A percentile compares a stretch with the other conserved stretches of the same genome.
Evolutionary conservation across 306 rosid genomes (phyloP).

Genomic region (Spatholobus suberectus): DNA sequence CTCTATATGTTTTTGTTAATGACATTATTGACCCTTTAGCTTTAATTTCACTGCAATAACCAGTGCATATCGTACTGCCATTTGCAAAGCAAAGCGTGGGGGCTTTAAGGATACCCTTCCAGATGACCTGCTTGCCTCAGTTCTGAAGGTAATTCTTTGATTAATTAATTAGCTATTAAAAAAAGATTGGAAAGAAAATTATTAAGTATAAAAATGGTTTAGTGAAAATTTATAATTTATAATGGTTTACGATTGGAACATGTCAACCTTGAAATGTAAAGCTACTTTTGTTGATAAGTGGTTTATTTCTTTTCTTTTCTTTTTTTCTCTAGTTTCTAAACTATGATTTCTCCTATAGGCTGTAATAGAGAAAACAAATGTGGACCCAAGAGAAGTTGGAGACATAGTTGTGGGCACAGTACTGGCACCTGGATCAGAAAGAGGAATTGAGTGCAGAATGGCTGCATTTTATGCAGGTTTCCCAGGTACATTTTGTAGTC

Average conservation of each 20-base stretch:
- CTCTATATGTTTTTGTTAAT: conserved; percentile 13
- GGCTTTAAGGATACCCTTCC: conserved; percentile 89
- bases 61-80: conserved; percentile 86
- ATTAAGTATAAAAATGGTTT: background rate
- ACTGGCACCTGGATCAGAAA: conserved; percentile 80
- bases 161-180: background rate
- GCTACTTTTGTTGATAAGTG: background rate
- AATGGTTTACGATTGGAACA: conserved; percentile 20
- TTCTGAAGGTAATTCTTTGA: conserved; percentile 66
- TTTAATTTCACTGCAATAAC: conserved; percentile 20
- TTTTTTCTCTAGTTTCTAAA: conserved; percentile 21
- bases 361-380: conserved; percentile 77
- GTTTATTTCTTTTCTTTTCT: background rate
- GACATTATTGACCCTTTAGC: background rate
- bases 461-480: conserved; percentile 91
- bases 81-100: conserved; percentile 89
- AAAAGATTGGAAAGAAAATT: conserved; percentile 11
- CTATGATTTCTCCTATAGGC: conserved; percentile 57
- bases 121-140: conserved; percentile 89
- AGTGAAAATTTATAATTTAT: conserved; percentile 9
- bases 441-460: conserved; percentile 94
- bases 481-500: conserved; percentile 63
- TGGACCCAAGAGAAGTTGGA: conserved; percentile 82
- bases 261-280: background rate
- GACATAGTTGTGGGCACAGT: conserved; percentile 96